Base-by-base conservation (phyloP, 1,284 basidiomycete species). In the Cryptococcus depauperatus region DNA sequence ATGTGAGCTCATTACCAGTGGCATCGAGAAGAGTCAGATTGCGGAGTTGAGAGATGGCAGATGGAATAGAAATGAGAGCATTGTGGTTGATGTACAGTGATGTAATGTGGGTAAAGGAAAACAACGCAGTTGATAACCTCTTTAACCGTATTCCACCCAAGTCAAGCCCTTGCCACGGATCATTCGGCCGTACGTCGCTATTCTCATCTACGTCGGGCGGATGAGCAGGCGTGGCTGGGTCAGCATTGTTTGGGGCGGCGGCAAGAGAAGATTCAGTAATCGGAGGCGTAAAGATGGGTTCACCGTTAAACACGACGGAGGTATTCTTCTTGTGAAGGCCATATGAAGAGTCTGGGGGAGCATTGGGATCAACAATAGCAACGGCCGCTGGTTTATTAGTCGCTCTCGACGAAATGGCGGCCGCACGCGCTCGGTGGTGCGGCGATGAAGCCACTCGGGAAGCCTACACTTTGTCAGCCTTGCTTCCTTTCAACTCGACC, bases 61-160 rank as follows among this genome's bases (percentile, higher is more conserved):
- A 78, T 3, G 93, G 90, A 38, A 99, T 74, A 55, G 78, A 71
- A 14, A 82, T 76, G 46, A 99, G 78, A 28, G 81, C 76, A 64
- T 99, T 99, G 76, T 98, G 93, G 62, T 97, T 97, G 71, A 99
- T 86, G 72, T 95, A 98, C 45, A 99, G 81, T 54, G 84, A 87
- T 52, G 86, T 87, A 53, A 99, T 81, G 74, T 89, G 90, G 14
- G 79, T 79, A 75, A 96, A 97, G n/a, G 81, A 77, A 75, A 97
- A 98, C 28, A 95, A 76, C 11, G 80, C 81, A 10, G 80, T 72
- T 23, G 91, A 85, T 41, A 99, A 76, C 57, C 85, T 90, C 77
- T 93, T 93, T 65, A 98, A 80, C 54, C 82, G 80, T 51, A 96
- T 83, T 4, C 93, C 93, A 47, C 95, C 93, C 81, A 99, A 90